Evolutionary conservation across 306 rosid genomes (phyloP).

Genomic region (Quercus suber): DNA sequence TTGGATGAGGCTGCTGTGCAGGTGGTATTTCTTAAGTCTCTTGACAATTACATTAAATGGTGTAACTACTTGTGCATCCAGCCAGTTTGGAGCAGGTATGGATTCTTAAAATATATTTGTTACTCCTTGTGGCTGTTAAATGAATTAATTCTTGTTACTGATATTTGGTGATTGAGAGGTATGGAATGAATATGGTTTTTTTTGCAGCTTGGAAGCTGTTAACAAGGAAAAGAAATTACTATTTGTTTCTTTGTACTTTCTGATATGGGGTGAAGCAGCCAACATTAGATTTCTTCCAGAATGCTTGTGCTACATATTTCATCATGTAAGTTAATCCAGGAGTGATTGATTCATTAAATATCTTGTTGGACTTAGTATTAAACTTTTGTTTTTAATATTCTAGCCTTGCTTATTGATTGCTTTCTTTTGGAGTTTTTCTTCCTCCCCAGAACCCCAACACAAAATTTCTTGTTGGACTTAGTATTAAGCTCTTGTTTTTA

Average conservation of each 20-base stretch:
- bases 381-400: background rate
- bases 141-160: conserved; percentile 10
- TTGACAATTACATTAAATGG: conserved; percentile 87
- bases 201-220: conserved; percentile 58
- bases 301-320: conserved; percentile 99
- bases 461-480: background rate
- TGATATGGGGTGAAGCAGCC: conserved; percentile 95
- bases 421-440: background rate
- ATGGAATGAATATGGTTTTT: conserved; percentile 18
- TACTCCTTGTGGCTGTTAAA: conserved; percentile 9
- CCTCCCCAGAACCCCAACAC: background rate
- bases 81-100: conserved; percentile 90
- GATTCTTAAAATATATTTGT: conserved; percentile 3
- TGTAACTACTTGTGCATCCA: conserved; percentile 76
- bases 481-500: background rate
- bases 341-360: background rate
- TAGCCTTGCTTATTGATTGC: conserved; percentile 2
- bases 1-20: conserved; percentile 79
- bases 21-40: conserved; percentile 61
- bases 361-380: background rate
- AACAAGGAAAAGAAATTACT: conserved; percentile 72
- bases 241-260: conserved; percentile 65
- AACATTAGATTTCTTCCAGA: conserved; percentile 93
- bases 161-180: conserved; percentile 16
- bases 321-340: conserved; percentile 68